These are phyloP conservation scores for Globisporangium barbulae DNA, from an alignment of 352 stramenopile species.

Conservation along the genomic window DNA sequence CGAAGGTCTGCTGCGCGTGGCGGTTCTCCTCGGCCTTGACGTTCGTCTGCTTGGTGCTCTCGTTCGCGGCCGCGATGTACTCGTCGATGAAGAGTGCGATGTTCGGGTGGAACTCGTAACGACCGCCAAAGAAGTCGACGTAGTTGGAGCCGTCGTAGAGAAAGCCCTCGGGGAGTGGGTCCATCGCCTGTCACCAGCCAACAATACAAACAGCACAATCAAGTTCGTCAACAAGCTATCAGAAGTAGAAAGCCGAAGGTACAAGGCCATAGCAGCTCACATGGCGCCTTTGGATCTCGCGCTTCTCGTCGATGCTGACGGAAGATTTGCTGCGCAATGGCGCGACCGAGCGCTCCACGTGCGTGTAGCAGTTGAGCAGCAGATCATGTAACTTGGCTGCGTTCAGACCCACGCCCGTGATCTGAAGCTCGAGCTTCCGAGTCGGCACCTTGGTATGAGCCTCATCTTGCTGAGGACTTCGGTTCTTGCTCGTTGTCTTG, in stretches of 20 bases:
- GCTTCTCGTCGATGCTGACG: conserved; percentile 60
- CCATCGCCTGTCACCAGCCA: conserved; percentile 38
- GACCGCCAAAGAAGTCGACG: conserved; percentile 64
- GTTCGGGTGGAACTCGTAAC: conserved; percentile 71
- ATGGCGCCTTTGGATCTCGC: conserved; percentile 59
- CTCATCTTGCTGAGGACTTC: not conserved
- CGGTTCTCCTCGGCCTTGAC: conserved; percentile 50
- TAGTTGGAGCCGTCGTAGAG: conserved; percentile 73
- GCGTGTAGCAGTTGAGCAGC: conserved; percentile 57
- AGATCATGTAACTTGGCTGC: conserved; percentile 42
- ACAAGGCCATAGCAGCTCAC: conserved; percentile 29
- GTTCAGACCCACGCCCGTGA: conserved; percentile 47
- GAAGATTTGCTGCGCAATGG: conserved; percentile 39
- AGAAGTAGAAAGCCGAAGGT: not conserved
- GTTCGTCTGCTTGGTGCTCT: conserved; percentile 35
- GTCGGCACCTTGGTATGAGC: too few relatives aligned
- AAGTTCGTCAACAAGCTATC: not conserved
- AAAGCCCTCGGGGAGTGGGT: conserved; percentile 66
- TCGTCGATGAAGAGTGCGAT: conserved; percentile 71
- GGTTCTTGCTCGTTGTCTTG: not conserved
- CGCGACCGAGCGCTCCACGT: conserved; percentile 31
- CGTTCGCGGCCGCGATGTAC: conserved; percentile 44
- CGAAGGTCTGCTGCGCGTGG: conserved; percentile 40
- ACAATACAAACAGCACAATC: not conserved
- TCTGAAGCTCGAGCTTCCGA: conserved; percentile 31